Conservation (phyloP, 495 filamentous ascomycete genomes). For the Aspergillus egyptiacus region DNA sequence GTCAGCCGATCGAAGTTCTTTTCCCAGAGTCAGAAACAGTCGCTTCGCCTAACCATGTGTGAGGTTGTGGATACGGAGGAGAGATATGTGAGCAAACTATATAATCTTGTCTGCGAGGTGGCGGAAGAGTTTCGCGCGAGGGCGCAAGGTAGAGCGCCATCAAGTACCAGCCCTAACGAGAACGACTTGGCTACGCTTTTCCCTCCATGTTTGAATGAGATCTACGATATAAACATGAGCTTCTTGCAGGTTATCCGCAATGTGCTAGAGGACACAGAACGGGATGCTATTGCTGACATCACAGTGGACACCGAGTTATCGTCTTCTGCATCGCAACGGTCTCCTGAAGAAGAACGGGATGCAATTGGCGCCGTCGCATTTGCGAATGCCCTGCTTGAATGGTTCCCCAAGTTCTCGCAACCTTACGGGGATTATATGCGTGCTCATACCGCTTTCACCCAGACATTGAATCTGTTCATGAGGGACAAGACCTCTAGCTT, state of each 20-base stretch:
- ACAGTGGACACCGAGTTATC: slow-evolving; percentile 47
- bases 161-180: slow-evolving; percentile 66
- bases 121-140: slow-evolving; percentile 66
- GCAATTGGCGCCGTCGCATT: slow-evolving; percentile 67
- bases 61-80: slow-evolving; percentile 93
- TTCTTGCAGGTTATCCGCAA: slow-evolving; percentile 71
- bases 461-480: slow-evolving; percentile 67
- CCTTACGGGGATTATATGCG: slow-evolving; percentile 89
- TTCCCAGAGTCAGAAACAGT: slow-evolving; percentile 72
- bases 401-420: slow-evolving; percentile 84
- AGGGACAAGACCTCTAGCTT: slow-evolving; percentile 72
- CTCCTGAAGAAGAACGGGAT: slow-evolving; percentile 50
- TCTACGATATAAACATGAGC: slow-evolving; percentile 68
- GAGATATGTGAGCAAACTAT: slow-evolving; percentile 80
- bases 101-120: slow-evolving; percentile 71
- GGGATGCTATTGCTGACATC: slow-evolving; percentile 66
- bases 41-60: slow-evolving; percentile 79
- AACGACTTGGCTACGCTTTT: slow-evolving; percentile 71
- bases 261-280: slow-evolving; percentile 77
- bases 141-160: slow-evolving; percentile 49
- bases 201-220: slow-evolving; percentile 68
- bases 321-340: slow-evolving; percentile 30
- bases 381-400: slow-evolving; percentile 72
- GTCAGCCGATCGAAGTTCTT: slow-evolving; percentile 67
- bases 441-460: slow-evolving; percentile 75